Evolutionary conservation across 768 basidiomycete species (phyloP).

Genomic region (Leccinum obscurum): DNA sequence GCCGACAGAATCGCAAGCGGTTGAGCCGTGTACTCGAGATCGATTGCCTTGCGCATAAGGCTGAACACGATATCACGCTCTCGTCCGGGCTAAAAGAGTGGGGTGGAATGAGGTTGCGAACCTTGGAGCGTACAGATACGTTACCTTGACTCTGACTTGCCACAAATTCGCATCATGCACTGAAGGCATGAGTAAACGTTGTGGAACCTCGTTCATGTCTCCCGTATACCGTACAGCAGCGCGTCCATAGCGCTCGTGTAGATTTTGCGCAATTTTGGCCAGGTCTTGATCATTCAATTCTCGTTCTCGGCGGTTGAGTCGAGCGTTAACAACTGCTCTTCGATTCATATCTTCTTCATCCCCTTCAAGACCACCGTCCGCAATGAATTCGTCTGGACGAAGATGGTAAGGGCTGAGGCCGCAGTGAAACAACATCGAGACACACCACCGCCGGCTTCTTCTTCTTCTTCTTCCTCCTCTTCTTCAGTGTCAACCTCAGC

Average conservation of each 20-base stretch:
- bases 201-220: slow-evolving; percentile 92
- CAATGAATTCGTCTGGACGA: slow-evolving; percentile 67
- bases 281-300: slow-evolving; percentile 78
- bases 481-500: slow-evolving; percentile 97
- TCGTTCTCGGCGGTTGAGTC: slow-evolving; percentile 68
- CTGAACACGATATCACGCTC: slow-evolving; percentile 93
- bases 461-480: slow-evolving; percentile 89
- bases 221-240: slow-evolving; percentile 77
- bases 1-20: slow-evolving; percentile 88
- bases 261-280: slow-evolving; percentile 79
- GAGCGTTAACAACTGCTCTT: slow-evolving; percentile 61
- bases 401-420: slow-evolving; percentile 13
- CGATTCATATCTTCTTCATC: slow-evolving; percentile 58
- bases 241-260: slow-evolving; percentile 76
- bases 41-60: slow-evolving; percentile 91
- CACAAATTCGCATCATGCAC: slow-evolving; percentile 95
- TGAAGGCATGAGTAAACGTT: slow-evolving; percentile 92
- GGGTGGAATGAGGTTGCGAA: slow-evolving; percentile 2
- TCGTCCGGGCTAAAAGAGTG: slow-evolving; percentile 66
- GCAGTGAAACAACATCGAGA: slow-evolving; percentile 2
- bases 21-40: slow-evolving; percentile 71
- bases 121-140: slow-evolving; percentile 14
- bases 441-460: slow-evolving; percentile 62
- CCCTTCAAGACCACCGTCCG: slow-evolving; percentile 56
- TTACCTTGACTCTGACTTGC: slow-evolving; percentile 91